A percentile compares a stretch with the other conserved stretches of the same genome.
phyloP scores from a whole-genome alignment of 2,329 filamentous ascomycete genomes.

The Arthroderma sp. region DNA sequence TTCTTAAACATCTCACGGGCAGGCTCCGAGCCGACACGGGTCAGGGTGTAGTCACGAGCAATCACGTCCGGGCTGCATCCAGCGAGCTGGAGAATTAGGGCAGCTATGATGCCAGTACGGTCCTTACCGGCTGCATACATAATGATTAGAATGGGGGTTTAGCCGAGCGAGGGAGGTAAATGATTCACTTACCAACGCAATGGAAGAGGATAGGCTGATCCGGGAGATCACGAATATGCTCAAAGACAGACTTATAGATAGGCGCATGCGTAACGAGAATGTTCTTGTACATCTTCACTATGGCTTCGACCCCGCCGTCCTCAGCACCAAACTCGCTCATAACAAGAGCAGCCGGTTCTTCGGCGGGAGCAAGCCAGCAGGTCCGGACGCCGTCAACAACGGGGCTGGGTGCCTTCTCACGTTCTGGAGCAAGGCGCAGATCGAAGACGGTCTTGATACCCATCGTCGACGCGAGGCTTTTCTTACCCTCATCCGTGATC shows the following conservation, averaged over 20 bases:
- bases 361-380: slow-evolving; percentile 53
- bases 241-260: slow-evolving; percentile 46
- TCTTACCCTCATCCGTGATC: slow-evolving; percentile 42
- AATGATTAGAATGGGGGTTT: not conserved
- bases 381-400: slow-evolving; percentile 40
- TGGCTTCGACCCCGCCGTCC: slow-evolving; percentile 24
- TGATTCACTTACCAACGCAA: slow-evolving; percentile 44
- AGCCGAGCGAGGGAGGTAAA: not conserved
- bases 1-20: slow-evolving; percentile 40
- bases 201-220: slow-evolving; percentile 49
- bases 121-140: slow-evolving; percentile 47
- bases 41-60: slow-evolving; percentile 11
- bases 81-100: slow-evolving; percentile 50
- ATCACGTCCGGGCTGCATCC: slow-evolving; percentile 51
- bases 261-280: slow-evolving; percentile 51
- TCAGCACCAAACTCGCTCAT: slow-evolving; percentile 43
- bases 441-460: slow-evolving; percentile 55
- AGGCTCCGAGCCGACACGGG: slow-evolving; percentile 22
- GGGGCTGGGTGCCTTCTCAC: slow-evolving; percentile 27
- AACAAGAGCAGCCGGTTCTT: slow-evolving; percentile 41
- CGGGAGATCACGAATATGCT: slow-evolving; percentile 38
- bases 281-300: slow-evolving; percentile 52
- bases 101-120: slow-evolving; percentile 57
- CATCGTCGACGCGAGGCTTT: slow-evolving; percentile 37
- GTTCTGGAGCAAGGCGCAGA: slow-evolving; percentile 43